Percentiles rank a stretch among this genome's conserved stretches.
Evolutionary conservation across 2,329 filamentous ascomycete species (phyloP).

Genomic region (Helotiales sp.): DNA sequence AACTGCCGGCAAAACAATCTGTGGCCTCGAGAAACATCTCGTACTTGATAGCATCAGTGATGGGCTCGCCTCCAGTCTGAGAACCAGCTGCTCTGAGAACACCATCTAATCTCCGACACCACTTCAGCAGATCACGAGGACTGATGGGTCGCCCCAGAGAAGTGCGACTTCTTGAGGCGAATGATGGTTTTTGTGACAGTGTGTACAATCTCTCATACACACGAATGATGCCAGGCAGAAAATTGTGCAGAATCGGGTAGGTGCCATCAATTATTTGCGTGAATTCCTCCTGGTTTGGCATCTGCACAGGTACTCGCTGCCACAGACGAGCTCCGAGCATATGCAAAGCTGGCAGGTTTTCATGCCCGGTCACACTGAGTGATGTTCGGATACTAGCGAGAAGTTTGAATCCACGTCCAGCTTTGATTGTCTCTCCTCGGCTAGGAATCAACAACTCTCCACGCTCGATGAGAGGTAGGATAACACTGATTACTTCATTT

Average conservation of each 20-base stretch:
- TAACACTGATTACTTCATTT: constrained; percentile 90
- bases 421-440: constrained; percentile 82
- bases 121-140: constrained; percentile 85
- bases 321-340: constrained; percentile 88
- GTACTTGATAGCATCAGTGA: constrained; percentile 74
- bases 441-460: constrained; percentile 90
- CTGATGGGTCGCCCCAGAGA: constrained; percentile 61
- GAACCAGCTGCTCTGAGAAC: constrained; percentile 66
- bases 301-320: constrained; percentile 73
- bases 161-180: constrained; percentile 54
- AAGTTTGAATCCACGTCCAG: constrained; percentile 84
- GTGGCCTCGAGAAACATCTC: constrained; percentile 92
- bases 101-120: constrained; percentile 77
- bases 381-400: constrained; percentile 88
- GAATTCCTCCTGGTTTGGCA: constrained; percentile 72
- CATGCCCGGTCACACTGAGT: constrained; percentile 67
- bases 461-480: constrained; percentile 89
- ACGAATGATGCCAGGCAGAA: constrained; percentile 61
- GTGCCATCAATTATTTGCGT: constrained; percentile 72
- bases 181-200: constrained; percentile 49
- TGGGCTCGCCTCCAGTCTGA: constrained; percentile 69
- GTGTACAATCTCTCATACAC: constrained; percentile 61
- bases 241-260: constrained; percentile 71
- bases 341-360: constrained; percentile 67
- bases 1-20: constrained; percentile 87